Conservation (phyloP, 768 basidiomycete genomes). For the Kwoniella bestiolae region DNA sequence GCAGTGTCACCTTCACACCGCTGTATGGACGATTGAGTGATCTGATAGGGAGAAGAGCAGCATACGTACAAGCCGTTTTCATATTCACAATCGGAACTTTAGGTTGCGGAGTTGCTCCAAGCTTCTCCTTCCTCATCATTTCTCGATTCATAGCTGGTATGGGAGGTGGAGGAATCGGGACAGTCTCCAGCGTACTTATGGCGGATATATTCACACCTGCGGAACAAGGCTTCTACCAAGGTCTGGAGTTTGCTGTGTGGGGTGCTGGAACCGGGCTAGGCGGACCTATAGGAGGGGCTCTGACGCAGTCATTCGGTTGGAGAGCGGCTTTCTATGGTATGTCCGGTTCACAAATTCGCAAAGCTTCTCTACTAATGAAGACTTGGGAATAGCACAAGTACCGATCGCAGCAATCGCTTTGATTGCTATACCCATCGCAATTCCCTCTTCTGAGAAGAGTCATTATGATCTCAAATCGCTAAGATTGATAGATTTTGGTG, state of each 20-base stretch:
- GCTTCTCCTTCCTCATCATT: slow-evolving; percentile 76
- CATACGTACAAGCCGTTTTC: slow-evolving; percentile 79
- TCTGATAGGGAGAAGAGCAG: slow-evolving; percentile 67
- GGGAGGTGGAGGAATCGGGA: slow-evolving; percentile 31
- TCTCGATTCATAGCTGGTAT: slow-evolving; percentile 57
- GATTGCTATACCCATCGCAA: slow-evolving; percentile 1
- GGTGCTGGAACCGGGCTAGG: slow-evolving; percentile 27
- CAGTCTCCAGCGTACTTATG: slow-evolving; percentile 25
- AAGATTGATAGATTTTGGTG: slow-evolving; percentile 24
- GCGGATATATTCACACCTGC: slow-evolving; percentile 25
- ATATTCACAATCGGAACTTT: slow-evolving; percentile 87
- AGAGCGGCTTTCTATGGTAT: slow-evolving; percentile 30
- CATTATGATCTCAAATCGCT: background rate
- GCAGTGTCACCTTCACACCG: slow-evolving; percentile 67
- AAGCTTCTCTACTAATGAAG: background rate
- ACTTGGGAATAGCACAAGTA: slow-evolving; percentile 22
- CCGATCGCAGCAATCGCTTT: slow-evolving; percentile 19
- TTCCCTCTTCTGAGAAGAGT: background rate
- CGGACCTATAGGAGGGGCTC: slow-evolving; percentile 23
- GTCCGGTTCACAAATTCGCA: background rate
- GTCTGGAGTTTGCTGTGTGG: slow-evolving; percentile 20
- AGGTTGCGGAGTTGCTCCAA: slow-evolving; percentile 80
- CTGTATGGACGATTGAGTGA: slow-evolving; percentile 55
- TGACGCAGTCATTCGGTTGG: slow-evolving; percentile 29
- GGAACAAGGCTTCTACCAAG: slow-evolving; percentile 23